phyloP scores from a whole-genome alignment of 768 basidiomycete genomes.

The Daedaleopsis sinensis region DNA sequence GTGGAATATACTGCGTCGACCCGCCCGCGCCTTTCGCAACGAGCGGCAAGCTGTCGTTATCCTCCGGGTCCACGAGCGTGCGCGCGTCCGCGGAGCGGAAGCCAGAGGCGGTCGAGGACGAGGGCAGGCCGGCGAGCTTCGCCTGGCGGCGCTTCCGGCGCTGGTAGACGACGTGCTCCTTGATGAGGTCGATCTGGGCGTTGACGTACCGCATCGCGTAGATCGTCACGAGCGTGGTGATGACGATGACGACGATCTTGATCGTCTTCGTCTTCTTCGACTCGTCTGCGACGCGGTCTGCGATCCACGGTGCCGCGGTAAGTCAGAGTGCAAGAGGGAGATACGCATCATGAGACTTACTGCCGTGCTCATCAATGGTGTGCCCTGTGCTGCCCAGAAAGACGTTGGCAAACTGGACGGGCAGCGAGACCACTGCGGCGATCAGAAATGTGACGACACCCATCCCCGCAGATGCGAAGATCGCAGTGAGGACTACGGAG shows the following conservation, averaged over 20 bases:
- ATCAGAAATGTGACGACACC: conserved; percentile 70
- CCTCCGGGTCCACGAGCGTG: too few relatives aligned
- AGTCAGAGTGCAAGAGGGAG: conserved; percentile 13
- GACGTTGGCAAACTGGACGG: conserved; percentile 89
- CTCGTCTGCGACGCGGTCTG: not conserved
- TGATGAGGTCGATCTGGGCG: conserved; percentile 64
- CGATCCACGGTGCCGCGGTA: conserved; percentile 22
- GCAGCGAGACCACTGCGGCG: conserved; percentile 80
- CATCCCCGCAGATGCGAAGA: conserved; percentile 90
- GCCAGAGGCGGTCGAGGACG: too few relatives aligned
- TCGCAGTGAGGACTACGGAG: conserved; percentile 74
- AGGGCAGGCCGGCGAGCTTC: too few relatives aligned
- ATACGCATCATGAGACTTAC: not conserved
- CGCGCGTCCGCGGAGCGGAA: too few relatives aligned
- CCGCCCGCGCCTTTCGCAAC: too few relatives aligned
- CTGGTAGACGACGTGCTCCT: conserved; percentile 64
- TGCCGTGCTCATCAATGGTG: conserved; percentile 22
- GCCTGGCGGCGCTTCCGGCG: conserved; percentile 47
- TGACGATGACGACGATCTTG: conserved; percentile 72
- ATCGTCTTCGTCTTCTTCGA: conserved; percentile 37
- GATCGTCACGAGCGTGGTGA: conserved; percentile 64
- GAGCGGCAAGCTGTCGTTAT: too few relatives aligned
- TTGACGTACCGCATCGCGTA: conserved; percentile 83
- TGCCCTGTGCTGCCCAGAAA: conserved; percentile 78
- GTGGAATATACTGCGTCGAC: too few relatives aligned